phyloP scores from a whole-genome alignment of 2,329 filamentous ascomycete genomes.

The Nannizzia gypsea region DNA sequence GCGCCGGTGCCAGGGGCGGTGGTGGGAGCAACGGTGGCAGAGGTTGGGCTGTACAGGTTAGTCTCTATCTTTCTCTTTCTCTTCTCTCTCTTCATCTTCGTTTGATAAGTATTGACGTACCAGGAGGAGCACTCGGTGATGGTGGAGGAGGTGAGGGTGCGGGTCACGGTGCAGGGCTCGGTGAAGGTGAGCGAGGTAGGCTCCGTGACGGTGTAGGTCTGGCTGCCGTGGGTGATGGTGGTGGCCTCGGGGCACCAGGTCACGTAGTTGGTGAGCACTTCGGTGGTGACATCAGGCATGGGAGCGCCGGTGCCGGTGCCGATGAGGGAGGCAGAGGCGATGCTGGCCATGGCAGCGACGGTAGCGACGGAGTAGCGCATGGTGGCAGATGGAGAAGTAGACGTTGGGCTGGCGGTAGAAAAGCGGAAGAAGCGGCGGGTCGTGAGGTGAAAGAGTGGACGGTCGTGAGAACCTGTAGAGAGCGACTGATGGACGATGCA shows the following conservation, averaged over 20 bases:
- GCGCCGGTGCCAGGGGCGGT: slow-evolving; percentile 3
- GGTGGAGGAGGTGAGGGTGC: slow-evolving; percentile 43
- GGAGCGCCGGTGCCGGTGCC: slow-evolving; percentile 9
- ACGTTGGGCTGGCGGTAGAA: background rate
- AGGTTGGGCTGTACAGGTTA: slow-evolving; percentile 12
- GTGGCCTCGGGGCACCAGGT: slow-evolving; percentile 63
- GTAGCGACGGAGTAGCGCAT: slow-evolving; percentile 41
- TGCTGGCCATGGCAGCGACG: slow-evolving; percentile 29
- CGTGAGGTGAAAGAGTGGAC: slow-evolving; percentile 27
- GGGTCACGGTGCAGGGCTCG: slow-evolving; percentile 54
- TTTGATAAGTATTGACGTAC: slow-evolving; percentile 18
- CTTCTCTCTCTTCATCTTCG: too few species aligned
- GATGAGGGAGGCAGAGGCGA: slow-evolving; percentile 24
- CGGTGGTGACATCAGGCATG: slow-evolving; percentile 9
- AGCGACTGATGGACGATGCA: slow-evolving; percentile 6
- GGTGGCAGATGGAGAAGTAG: slow-evolving; percentile 22
- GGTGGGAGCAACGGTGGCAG: slow-evolving; percentile 5
- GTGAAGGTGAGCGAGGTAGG: slow-evolving; percentile 59
- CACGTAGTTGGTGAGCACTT: slow-evolving; percentile 48
- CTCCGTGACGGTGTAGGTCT: slow-evolving; percentile 59
- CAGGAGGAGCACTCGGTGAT: slow-evolving; percentile 37
- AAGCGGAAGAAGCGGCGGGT: background rate
- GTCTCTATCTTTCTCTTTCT: background rate
- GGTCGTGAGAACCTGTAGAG: slow-evolving; percentile 22
- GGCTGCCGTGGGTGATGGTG: slow-evolving; percentile 49